Percentiles rank a stretch among this genome's conserved stretches.
These are phyloP conservation scores for Clavulina sp. DNA, from an alignment of 768 basidiomycete genomes.

Conservation along the genomic window DNA sequence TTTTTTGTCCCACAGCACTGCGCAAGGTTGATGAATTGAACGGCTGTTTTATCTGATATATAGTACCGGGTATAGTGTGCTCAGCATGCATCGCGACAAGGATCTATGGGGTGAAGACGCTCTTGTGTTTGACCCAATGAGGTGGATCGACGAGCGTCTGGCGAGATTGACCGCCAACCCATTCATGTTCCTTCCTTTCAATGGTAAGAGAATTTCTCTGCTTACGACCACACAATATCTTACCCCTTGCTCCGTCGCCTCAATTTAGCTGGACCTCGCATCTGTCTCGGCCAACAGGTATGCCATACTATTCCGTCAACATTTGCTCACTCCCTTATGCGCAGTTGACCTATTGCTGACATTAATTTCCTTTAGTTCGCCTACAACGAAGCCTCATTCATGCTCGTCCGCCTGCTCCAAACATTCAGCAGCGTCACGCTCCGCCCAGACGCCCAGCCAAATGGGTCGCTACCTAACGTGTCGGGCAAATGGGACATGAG, in stretches of 20 bases:
- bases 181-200: slow-evolving; percentile 57
- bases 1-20: too few species aligned
- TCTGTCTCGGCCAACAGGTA: slow-evolving; percentile 18
- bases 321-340: neutral
- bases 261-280: slow-evolving; percentile 32
- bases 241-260: neutral
- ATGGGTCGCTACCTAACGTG: slow-evolving; percentile 37
- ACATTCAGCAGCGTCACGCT: slow-evolving; percentile 33
- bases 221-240: neutral
- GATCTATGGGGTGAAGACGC: slow-evolving; percentile 61
- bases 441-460: slow-evolving; percentile 35
- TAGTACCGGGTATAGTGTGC: neutral
- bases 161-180: slow-evolving; percentile 19
- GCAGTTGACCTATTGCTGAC: neutral
- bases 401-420: slow-evolving; percentile 46
- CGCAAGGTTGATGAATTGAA: neutral
- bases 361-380: slow-evolving; percentile 21
- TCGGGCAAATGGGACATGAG: neutral
- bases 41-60: neutral
- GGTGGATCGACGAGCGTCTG: slow-evolving; percentile 49
- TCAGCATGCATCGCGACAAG: neutral
- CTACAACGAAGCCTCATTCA: slow-evolving; percentile 37
- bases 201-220: slow-evolving; percentile 17
- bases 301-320: slow-evolving; percentile 13
- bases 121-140: slow-evolving; percentile 57